Percentiles rank a stretch among this genome's conserved stretches.
Conservation (phyloP, 2,329 filamentous ascomycete species). For the Colletotrichum sp. region DNA sequence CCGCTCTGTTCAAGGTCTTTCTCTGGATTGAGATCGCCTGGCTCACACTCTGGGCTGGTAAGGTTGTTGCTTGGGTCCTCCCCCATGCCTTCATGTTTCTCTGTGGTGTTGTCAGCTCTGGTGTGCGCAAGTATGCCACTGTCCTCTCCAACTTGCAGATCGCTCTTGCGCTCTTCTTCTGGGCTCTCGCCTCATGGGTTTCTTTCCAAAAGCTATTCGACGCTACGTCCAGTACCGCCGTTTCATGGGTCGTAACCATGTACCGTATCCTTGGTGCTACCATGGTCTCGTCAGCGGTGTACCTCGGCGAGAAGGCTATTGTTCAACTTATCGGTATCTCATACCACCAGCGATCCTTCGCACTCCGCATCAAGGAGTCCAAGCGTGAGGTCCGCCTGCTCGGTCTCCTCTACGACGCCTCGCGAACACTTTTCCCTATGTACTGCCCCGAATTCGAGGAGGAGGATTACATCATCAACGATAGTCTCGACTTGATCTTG, state of each 20-base stretch:
- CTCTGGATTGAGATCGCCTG: slow-evolving; percentile 74
- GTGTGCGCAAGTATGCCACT: slow-evolving; percentile 73
- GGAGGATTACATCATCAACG: slow-evolving; percentile 91
- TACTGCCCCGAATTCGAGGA: slow-evolving; percentile 91
- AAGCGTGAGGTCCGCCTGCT: slow-evolving; percentile 86
- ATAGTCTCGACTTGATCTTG: slow-evolving; percentile 76
- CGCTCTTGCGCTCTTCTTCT: slow-evolving; percentile 72
- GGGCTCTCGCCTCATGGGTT: slow-evolving; percentile 67
- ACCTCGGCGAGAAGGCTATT: slow-evolving; percentile 78
- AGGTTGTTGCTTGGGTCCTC: slow-evolving; percentile 65
- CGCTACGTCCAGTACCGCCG: slow-evolving; percentile 31
- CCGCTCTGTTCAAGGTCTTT: slow-evolving; percentile 66
- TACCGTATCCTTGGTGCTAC: slow-evolving; percentile 70
- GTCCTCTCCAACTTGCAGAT: slow-evolving; percentile 70
- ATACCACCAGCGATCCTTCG: slow-evolving; percentile 85
- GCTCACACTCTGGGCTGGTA: slow-evolving; percentile 71
- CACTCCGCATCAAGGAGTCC: slow-evolving; percentile 83
- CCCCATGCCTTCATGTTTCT: slow-evolving; percentile 72
- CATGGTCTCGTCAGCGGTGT: slow-evolving; percentile 72
- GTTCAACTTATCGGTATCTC: slow-evolving; percentile 85
- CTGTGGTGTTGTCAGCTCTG: slow-evolving; percentile 71
- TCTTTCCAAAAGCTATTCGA: slow-evolving; percentile 64
- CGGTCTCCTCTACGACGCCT: slow-evolving; percentile 88
- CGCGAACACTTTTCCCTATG: slow-evolving; percentile 85
- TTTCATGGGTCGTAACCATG: slow-evolving; percentile 63